A percentile compares a stretch with the other conserved stretches of the same genome.
These are phyloP conservation scores for Rhodomyrtus psidioides DNA, from an alignment of 441 rosid species.

Conservation along the genomic window DNA sequence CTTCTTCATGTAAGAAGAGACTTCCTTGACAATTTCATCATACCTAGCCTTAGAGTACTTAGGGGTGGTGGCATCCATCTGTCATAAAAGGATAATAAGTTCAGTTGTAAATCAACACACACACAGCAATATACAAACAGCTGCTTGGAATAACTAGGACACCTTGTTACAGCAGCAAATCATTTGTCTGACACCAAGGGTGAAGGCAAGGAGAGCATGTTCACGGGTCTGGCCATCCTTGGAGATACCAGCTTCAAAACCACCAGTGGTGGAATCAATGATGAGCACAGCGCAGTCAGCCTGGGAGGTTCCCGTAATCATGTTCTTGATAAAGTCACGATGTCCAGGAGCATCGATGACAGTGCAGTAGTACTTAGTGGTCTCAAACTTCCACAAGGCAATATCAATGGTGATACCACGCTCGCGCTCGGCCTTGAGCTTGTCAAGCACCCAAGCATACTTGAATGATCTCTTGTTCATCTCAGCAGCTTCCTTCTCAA, in stretches of 20 bases:
- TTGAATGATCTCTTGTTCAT: slow-evolving; percentile 80
- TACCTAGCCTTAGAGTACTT: slow-evolving; percentile 57
- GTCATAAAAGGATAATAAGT: neutral
- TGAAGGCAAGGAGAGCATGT: slow-evolving; percentile 65
- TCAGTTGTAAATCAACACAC: neutral
- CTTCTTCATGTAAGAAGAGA: slow-evolving; percentile 60
- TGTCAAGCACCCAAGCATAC: slow-evolving; percentile 85
- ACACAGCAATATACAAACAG: neutral
- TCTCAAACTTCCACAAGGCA: slow-evolving; percentile 72
- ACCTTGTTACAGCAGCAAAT: slow-evolving; percentile 83
- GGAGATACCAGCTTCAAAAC: slow-evolving; percentile 61
- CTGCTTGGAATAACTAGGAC: neutral
- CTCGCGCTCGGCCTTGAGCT: slow-evolving; percentile 83
- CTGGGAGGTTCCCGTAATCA: slow-evolving; percentile 72
- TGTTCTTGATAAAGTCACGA: slow-evolving; percentile 64
- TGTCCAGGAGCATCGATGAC: slow-evolving; percentile 59
- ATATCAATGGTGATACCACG: slow-evolving; percentile 82
- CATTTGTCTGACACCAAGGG: slow-evolving; percentile 83
- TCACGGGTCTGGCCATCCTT: slow-evolving; percentile 81
- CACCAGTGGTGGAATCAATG: slow-evolving; percentile 60
- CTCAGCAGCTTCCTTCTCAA: slow-evolving; percentile 76
- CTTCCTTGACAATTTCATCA: slow-evolving; percentile 72
- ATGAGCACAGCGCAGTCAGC: slow-evolving; percentile 69
- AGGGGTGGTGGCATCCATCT: slow-evolving; percentile 85
- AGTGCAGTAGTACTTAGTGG: slow-evolving; percentile 63